A percentile compares a stretch with the other conserved stretches of the same genome.
These are phyloP conservation scores for Lactifluus hygrophoroides DNA, from an alignment of 768 basidiomycete species.

Conservation along the genomic window DNA sequence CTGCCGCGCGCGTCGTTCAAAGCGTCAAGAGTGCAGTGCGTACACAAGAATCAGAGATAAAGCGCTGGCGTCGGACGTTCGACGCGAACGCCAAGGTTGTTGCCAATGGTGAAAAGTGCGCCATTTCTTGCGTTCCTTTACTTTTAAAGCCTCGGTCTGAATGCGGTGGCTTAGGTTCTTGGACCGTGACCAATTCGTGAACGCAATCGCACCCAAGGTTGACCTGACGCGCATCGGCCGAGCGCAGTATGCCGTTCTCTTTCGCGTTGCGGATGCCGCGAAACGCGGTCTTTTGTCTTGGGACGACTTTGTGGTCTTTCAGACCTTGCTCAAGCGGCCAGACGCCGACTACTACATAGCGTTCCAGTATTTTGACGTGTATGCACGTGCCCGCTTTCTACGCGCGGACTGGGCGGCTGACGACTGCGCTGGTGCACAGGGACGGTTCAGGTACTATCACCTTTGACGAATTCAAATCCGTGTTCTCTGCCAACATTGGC, in stretches of 20 bases:
- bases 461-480: constrained; percentile 91
- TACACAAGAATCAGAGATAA: constrained; percentile 74
- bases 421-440: constrained; percentile 30
- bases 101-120: constrained; percentile 75
- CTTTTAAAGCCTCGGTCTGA: too few species aligned
- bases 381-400: constrained; percentile 1
- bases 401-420: not conserved
- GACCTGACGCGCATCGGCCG: constrained; percentile 83
- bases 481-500: constrained; percentile 73
- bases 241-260: constrained; percentile 82
- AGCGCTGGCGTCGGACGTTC: constrained; percentile 83
- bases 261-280: constrained; percentile 77
- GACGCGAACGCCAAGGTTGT: constrained; percentile 71
- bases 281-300: constrained; percentile 75
- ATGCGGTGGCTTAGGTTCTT: constrained; percentile 58
- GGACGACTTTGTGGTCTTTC: constrained; percentile 95
- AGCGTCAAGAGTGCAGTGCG: constrained; percentile 61
- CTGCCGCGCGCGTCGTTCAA: constrained; percentile 38
- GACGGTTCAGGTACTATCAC: constrained; percentile 89
- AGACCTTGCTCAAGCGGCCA: constrained; percentile 85
- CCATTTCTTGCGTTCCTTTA: not conserved
- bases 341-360: constrained; percentile 98
- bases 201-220: constrained; percentile 83
- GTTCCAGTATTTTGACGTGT: constrained; percentile 95
- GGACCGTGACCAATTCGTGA: constrained; percentile 82